Conservation (phyloP, 2,329 filamentous ascomycete species). For the Fusarium sp. region DNA sequence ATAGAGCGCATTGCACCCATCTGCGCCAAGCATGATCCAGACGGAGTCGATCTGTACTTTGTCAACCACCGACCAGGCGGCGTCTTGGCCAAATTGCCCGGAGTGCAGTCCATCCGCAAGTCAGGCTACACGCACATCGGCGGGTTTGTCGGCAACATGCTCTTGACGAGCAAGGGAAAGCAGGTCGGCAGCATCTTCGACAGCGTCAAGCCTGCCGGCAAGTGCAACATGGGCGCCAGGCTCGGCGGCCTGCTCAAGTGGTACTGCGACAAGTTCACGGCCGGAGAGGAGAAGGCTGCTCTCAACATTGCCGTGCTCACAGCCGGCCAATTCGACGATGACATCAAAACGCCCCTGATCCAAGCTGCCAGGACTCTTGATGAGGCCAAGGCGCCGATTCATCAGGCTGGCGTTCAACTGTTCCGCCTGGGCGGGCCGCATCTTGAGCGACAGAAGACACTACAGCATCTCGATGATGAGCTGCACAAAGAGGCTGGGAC, state of each 20-base stretch:
- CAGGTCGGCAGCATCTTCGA: slow-evolving; percentile 17
- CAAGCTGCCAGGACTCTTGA: slow-evolving; percentile 16
- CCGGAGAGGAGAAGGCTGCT: slow-evolving; percentile 15
- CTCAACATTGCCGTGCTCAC: slow-evolving; percentile 16
- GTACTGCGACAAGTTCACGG: slow-evolving; percentile 22
- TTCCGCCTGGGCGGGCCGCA: slow-evolving; percentile 8
- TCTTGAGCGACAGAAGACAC: slow-evolving; percentile 13
- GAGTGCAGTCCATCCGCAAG: slow-evolving; percentile 20
- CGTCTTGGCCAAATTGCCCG: slow-evolving; percentile 13
- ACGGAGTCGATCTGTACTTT: slow-evolving; percentile 18
- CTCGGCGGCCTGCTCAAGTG: slow-evolving; percentile 17
- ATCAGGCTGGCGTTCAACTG: slow-evolving; percentile 15
- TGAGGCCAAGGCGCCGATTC: slow-evolving; percentile 22
- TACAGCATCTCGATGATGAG: slow-evolving; percentile 18
- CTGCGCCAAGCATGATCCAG: slow-evolving; percentile 14
- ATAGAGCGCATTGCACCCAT: slow-evolving; percentile 23
- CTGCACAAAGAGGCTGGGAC: slow-evolving; percentile 22
- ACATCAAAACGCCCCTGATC: slow-evolving; percentile 16
- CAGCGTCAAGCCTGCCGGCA: slow-evolving; percentile 14
- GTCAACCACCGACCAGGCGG: slow-evolving; percentile 19
- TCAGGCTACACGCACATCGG: slow-evolving; percentile 16
- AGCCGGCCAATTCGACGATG: slow-evolving; percentile 18
- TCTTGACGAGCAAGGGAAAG: slow-evolving; percentile 19
- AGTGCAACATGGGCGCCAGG: slow-evolving; percentile 21
- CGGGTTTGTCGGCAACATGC: slow-evolving; percentile 15